Percentiles rank a stretch among this genome's conserved stretches.
phyloP scores from a whole-genome alignment of 2,329 filamentous ascomycete genomes.

The Epichloe scottii region DNA sequence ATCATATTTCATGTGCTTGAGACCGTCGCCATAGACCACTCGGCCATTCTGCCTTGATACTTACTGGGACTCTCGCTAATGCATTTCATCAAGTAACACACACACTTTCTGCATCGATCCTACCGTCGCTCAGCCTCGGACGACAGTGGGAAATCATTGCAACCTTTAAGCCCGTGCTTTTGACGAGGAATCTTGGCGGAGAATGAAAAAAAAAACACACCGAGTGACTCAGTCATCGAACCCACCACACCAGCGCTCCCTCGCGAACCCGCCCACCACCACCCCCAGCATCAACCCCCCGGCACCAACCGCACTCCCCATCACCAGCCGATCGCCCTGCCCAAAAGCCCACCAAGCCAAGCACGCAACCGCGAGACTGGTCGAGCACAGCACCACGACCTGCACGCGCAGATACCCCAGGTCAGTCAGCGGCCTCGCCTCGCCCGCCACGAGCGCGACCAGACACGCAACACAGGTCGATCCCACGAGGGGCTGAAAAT shows the following conservation, averaged over 20 bases:
- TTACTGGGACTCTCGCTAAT: rapidly evolving
- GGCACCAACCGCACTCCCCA: slow-evolving; percentile 16
- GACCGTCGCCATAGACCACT: slow-evolving; percentile 14
- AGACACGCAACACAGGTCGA: slow-evolving; percentile 13
- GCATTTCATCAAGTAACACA: rapidly evolving
- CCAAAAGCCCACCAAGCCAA: slow-evolving; percentile 11
- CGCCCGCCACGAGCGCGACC: slow-evolving; percentile 14
- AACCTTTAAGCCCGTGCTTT: no score
- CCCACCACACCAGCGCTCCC: slow-evolving; percentile 17
- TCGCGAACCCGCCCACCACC: slow-evolving; percentile 16
- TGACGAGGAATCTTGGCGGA: no score
- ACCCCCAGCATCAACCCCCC: slow-evolving; percentile 16
- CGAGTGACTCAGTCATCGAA: no score
- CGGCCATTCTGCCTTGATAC: slow-evolving; percentile 11
- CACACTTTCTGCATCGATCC: no score
- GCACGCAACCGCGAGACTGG: slow-evolving; percentile 11
- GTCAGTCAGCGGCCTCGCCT: slow-evolving; percentile 15
- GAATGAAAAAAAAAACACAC: no score
- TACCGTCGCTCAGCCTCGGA: no score
- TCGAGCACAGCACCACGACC: slow-evolving; percentile 12
- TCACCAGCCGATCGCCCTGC: slow-evolving; percentile 10
- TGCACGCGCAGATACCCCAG: slow-evolving; percentile 16
- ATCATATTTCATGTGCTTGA: slow-evolving; percentile 10
- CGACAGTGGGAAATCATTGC: no score
- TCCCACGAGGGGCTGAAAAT: slow-evolving; percentile 11